phyloP scores from a whole-genome alignment of 78 protist genomes.

The Dictyostelium brefeldianum region DNA sequence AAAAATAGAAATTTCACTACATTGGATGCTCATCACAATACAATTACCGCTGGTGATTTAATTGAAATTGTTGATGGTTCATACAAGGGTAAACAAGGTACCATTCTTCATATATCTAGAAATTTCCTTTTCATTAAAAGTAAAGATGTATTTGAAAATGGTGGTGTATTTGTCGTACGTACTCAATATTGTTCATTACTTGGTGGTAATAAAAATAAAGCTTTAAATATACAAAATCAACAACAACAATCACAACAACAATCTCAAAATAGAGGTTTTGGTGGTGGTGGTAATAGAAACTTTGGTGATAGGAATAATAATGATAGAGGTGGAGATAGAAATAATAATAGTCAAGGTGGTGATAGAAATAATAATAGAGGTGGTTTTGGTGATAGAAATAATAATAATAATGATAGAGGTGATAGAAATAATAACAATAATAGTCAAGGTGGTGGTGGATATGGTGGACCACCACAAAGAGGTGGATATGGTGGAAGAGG shows the following conservation, averaged over 20 bases:
- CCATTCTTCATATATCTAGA: conserved; percentile 72
- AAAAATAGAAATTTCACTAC: conserved; percentile 40
- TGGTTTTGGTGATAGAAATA: conserved; percentile 21
- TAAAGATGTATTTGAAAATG: conserved; percentile 78
- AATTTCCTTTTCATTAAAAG: conserved; percentile 57
- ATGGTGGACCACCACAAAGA: conserved; percentile 47
- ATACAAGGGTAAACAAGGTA: conserved; percentile 66
- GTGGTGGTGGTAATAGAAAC: conserved; percentile 41
- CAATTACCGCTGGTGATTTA: conserved; percentile 46
- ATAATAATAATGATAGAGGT: conserved; percentile 9
- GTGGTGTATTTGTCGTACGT: conserved; percentile 78
- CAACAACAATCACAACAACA: neutral
- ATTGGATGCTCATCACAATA: conserved; percentile 59
- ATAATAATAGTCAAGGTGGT: conserved; percentile 15
- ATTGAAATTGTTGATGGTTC: conserved; percentile 59
- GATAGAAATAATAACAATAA: conserved; percentile 20
- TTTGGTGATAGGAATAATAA: conserved; percentile 14
- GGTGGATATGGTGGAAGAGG: conserved; percentile 52
- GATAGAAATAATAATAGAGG: neutral
- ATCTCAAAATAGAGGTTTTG: neutral
- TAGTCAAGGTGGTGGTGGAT: conserved; percentile 35
- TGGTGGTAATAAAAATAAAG: conserved; percentile 66
- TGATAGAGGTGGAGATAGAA: conserved; percentile 22
- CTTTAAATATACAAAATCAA: neutral
- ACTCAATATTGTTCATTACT: conserved; percentile 38